Conservation (phyloP, 805 yeast genomes). For the Candida sanyiensis region DNA sequence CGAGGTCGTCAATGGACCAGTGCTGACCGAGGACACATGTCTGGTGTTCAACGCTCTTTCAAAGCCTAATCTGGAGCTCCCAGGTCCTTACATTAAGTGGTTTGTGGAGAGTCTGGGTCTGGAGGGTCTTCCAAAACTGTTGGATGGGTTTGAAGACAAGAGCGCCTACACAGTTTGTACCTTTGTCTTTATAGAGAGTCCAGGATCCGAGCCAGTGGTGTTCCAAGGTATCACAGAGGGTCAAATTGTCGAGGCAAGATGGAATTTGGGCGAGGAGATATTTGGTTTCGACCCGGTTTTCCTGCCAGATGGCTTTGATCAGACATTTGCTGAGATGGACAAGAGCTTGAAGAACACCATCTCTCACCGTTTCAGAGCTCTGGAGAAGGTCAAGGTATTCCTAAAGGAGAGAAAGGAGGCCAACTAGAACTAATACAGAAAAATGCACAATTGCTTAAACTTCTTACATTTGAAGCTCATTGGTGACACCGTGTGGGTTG, state of each 20-base stretch:
- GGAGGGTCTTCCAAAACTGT: conserved; percentile 69
- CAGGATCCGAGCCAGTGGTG: conserved; percentile 62
- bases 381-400: conserved; percentile 61
- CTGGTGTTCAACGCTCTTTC: conserved; percentile 76
- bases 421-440: conserved; percentile 5
- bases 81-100: conserved; percentile 97
- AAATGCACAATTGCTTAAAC: conserved; percentile 5
- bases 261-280: conserved; percentile 60
- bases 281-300: conserved; percentile 97
- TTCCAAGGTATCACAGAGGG: conserved; percentile 88
- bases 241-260: conserved; percentile 52
- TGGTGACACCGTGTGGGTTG: conserved; percentile 55
- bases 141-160: conserved; percentile 77
- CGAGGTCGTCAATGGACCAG: conserved; percentile 61
- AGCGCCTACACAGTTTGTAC: conserved; percentile 87
- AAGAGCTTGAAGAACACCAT: conserved; percentile 70
- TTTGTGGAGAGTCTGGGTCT: conserved; percentile 73
- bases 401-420: conserved; percentile 29
- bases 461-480: conserved; percentile 28
- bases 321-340: conserved; percentile 88
- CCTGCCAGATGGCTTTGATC: conserved; percentile 67
- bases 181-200: conserved; percentile 83
- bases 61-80: conserved; percentile 48
- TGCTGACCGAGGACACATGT: conserved; percentile 92
- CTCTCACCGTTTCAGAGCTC: conserved; percentile 84